Percentiles rank a stretch among this genome's conserved stretches.
These are phyloP conservation scores for Heliamphora pulchella DNA, from an alignment of 179 eudicot genomes.

Conservation along the genomic window DNA sequence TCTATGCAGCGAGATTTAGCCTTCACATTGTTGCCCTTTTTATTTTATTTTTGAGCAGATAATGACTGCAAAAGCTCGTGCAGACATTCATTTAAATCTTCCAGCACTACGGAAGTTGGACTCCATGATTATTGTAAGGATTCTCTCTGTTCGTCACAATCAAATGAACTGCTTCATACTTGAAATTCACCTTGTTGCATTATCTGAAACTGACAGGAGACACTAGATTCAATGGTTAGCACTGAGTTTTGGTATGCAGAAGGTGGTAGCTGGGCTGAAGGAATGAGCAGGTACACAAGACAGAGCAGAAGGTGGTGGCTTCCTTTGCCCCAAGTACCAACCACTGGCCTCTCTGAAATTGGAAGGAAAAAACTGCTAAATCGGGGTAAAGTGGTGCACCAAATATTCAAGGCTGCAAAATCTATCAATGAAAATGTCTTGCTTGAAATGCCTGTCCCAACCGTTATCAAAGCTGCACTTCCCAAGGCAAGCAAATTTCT, in stretches of 20 bases:
- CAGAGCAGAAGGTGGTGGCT: conserved; percentile 90
- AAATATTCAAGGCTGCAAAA: conserved; percentile 90
- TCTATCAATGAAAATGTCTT: conserved; percentile 68
- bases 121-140: conserved; percentile 92
- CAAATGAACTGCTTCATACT: neutral
- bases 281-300: conserved; percentile 43
- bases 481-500: conserved; percentile 51
- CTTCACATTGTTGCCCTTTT: neutral
- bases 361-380: conserved; percentile 60
- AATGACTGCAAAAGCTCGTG: conserved; percentile 93
- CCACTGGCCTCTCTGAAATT: conserved; percentile 60
- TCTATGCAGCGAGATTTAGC: conserved; percentile 5
- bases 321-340: conserved; percentile 78
- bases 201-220: conserved; percentile 45
- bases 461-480: conserved; percentile 54
- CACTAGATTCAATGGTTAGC: conserved; percentile 65
- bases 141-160: conserved; percentile 26
- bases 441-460: conserved; percentile 66
- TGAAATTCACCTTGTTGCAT: conserved; percentile 7
- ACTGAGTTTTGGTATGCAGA: conserved; percentile 90
- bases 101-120: conserved; percentile 92
- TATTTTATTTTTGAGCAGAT: conserved; percentile 44
- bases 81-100: conserved; percentile 73
- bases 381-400: conserved; percentile 68
- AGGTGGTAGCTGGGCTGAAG: conserved; percentile 69